Evolutionary conservation across 2,329 filamentous ascomycete genomes (phyloP).

Genomic region (Trichocomaceae sp.): DNA sequence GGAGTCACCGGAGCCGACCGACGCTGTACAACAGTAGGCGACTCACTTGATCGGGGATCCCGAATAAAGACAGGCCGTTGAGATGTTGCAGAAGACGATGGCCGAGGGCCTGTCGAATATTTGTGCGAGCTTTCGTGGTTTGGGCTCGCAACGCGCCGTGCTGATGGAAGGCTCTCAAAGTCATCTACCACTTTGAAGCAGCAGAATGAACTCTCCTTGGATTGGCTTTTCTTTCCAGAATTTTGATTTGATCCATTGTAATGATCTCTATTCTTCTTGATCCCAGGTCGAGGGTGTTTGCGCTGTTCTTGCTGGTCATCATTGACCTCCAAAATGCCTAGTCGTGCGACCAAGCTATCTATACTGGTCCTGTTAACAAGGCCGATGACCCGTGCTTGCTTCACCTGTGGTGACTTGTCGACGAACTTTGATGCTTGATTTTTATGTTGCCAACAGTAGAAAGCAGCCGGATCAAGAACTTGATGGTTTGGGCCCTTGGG

Average conservation of each 20-base stretch:
- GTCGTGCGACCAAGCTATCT: conserved; percentile 74
- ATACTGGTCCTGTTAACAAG: conserved; percentile 66
- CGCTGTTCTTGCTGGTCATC: conserved; percentile 16
- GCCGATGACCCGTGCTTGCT: conserved; percentile 42
- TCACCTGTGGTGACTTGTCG: not conserved
- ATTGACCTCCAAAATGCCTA: conserved; percentile 67
- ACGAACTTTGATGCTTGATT: conserved; percentile 60
- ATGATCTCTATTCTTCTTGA: conserved; percentile 12
- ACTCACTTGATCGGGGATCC: conserved; percentile 1
- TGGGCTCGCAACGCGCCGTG: conserved; percentile 21
- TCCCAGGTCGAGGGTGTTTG: conserved; percentile 6
- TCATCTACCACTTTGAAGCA: conserved; percentile 30
- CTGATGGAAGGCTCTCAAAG: conserved; percentile 19
- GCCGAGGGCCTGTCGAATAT: conserved; percentile 5
- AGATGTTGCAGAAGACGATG: conserved; percentile 2
- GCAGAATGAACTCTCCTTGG: conserved; percentile 21
- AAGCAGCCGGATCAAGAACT: conserved; percentile 27
- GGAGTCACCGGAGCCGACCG: conserved; percentile 11
- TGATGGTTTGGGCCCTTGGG: conserved; percentile 11
- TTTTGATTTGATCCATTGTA: not conserved
- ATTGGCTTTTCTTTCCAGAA: conserved; percentile 10
- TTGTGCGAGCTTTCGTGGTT: conserved; percentile 2
- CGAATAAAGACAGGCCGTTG: conserved; percentile 12
- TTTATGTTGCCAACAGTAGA: conserved; percentile 94
- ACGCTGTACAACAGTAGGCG: conserved; percentile 8